A percentile compares a stretch with the other conserved stretches of the same genome.
Conservation (phyloP, 164 flowering plant genomes). For the Vitis labrusca region DNA sequence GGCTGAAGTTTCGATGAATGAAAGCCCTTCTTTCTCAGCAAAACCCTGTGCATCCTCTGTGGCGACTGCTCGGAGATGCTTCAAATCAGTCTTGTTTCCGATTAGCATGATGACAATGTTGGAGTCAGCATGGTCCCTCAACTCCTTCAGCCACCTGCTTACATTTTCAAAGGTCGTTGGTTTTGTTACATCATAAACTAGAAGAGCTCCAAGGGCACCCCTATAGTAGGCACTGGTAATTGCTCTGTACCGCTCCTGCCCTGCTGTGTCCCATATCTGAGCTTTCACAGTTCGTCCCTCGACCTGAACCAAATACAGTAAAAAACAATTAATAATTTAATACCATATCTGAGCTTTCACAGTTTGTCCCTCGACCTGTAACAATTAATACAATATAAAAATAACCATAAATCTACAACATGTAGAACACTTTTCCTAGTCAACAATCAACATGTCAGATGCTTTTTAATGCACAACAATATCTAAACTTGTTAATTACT, state of each 20-base stretch:
- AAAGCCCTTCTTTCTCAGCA: slow-evolving; percentile 75
- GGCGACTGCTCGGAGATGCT: slow-evolving; percentile 72
- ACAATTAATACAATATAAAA: no score
- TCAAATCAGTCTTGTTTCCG: slow-evolving; percentile 76
- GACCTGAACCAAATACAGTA: slow-evolving; percentile 32
- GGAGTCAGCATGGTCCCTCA: slow-evolving; percentile 73
- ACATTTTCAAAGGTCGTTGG: slow-evolving; percentile 70
- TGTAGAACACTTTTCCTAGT: no score
- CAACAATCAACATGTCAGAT: no score
- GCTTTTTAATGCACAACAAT: no score
- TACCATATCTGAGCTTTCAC: slow-evolving; percentile 75
- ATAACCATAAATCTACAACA: no score
- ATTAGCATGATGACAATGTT: slow-evolving; percentile 69
- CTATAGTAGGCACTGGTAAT: slow-evolving; percentile 77
- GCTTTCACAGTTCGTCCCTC: slow-evolving; percentile 72
- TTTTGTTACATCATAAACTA: slow-evolving; percentile 73
- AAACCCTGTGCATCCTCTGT: slow-evolving; percentile 70
- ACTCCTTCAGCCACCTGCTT: slow-evolving; percentile 68
- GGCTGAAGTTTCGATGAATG: slow-evolving; percentile 77
- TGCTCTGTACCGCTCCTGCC: slow-evolving; percentile 76
- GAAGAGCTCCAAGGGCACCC: slow-evolving; percentile 78
- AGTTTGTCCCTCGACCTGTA: slow-evolving; percentile 65
- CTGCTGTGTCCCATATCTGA: slow-evolving; percentile 84
- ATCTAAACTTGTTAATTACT: no score
- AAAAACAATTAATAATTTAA: no score